phyloP scores from a whole-genome alignment of 352 stramenopile species.

The Pilasporangium apinafurcum region DNA sequence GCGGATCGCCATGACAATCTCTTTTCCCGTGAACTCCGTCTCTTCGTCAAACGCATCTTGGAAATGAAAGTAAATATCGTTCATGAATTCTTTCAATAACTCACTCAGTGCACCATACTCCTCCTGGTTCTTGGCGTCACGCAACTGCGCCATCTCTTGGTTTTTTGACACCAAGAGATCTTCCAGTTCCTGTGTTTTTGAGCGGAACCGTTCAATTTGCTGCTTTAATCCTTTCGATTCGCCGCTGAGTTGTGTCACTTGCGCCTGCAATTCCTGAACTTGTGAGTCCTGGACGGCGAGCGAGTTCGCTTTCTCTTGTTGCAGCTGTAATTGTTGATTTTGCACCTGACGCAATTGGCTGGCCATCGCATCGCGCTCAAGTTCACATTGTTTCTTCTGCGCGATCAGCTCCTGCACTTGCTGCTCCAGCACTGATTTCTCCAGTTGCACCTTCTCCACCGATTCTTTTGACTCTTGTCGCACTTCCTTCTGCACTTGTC shows the following conservation, averaged over 20 bases:
- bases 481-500: constrained; percentile 48
- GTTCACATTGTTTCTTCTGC: constrained; percentile 43
- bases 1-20: constrained; percentile 74
- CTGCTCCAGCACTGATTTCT: constrained; percentile 34
- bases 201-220: constrained; percentile 36
- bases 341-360: constrained; percentile 42
- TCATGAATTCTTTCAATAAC: constrained; percentile 82
- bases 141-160: constrained; percentile 37
- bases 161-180: constrained; percentile 41
- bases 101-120: constrained; percentile 56
- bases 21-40: constrained; percentile 74
- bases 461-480: constrained; percentile 50
- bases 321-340: constrained; percentile 40
- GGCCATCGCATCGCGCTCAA: constrained; percentile 40
- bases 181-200: constrained; percentile 37
- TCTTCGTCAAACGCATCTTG: constrained; percentile 83
- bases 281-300: constrained; percentile 38
- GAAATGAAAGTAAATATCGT: constrained; percentile 86
- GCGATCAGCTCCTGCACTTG: constrained; percentile 33
- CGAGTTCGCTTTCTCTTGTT: constrained; percentile 49
- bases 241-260: constrained; percentile 35
- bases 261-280: constrained; percentile 37
- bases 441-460: constrained; percentile 26
- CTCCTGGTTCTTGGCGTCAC: constrained; percentile 35
- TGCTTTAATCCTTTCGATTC: constrained; percentile 31